Conservation (phyloP, 805 yeast species). For the Komagataella pastoris region DNA sequence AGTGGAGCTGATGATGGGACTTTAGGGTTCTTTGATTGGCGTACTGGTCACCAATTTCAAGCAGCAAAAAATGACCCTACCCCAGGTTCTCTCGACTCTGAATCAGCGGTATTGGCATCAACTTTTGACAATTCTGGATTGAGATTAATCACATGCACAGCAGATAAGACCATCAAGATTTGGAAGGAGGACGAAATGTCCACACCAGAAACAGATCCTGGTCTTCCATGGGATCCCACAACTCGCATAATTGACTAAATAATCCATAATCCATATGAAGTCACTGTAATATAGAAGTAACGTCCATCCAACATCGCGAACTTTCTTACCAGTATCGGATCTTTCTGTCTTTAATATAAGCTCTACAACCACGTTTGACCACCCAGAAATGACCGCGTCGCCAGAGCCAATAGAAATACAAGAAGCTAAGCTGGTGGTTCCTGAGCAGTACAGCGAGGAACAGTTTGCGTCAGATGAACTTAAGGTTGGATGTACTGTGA, state of each 20-base stretch:
- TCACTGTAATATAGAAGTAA: background rate
- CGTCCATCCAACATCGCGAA: background rate
- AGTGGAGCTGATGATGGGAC: conserved; percentile 81
- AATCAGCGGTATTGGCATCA: conserved; percentile 55
- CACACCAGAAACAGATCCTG: conserved; percentile 9
- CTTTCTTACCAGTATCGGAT: background rate
- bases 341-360: background rate
- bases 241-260: background rate
- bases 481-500: conserved; percentile 68
- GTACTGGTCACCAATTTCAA: conserved; percentile 52
- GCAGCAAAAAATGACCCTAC: conserved; percentile 34
- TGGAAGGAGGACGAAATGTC: conserved; percentile 43
- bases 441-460: background rate
- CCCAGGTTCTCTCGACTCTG: conserved; percentile 62
- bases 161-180: conserved; percentile 76
- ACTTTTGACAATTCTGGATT: conserved; percentile 70
- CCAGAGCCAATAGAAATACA: background rate
- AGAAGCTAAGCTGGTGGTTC: background rate
- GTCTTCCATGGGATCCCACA: background rate
- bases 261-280: too few relatives aligned
- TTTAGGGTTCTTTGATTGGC: conserved; percentile 69
- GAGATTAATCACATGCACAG: conserved; percentile 74
- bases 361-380: background rate
- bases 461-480: conserved; percentile 32
- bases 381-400: background rate